phyloP scores from a whole-genome alignment of 306 rosid genomes.

The Senna siamea region DNA sequence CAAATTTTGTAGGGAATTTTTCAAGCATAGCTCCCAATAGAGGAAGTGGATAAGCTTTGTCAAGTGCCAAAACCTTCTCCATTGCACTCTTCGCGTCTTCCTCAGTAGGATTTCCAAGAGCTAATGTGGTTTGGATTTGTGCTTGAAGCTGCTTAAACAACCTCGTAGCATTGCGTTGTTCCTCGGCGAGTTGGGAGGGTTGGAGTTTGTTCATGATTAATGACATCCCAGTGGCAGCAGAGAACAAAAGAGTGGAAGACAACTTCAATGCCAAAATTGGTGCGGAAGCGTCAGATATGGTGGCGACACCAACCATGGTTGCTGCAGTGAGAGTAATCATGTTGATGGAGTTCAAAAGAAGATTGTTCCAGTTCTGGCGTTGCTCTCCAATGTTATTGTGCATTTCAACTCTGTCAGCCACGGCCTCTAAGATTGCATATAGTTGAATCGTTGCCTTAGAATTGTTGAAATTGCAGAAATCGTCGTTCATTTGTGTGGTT shows the following conservation, averaged over 20 bases:
- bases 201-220: conserved; percentile 59
- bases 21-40: conserved; percentile 66
- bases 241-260: conserved; percentile 49
- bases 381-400: conserved; percentile 59
- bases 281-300: neutral
- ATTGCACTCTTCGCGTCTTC: conserved; percentile 44
- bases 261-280: conserved; percentile 41
- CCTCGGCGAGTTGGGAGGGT: conserved; percentile 73
- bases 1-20: conserved; percentile 51
- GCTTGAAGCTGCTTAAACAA: conserved; percentile 52
- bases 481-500: neutral
- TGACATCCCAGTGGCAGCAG: conserved; percentile 62
- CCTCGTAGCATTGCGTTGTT: conserved; percentile 59
- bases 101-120: conserved; percentile 36
- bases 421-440: conserved; percentile 55
- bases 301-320: conserved; percentile 46
- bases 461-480: neutral
- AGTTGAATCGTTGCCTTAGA: conserved; percentile 40
- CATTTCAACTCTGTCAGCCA: conserved; percentile 61
- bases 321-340: conserved; percentile 73
- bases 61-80: conserved; percentile 56
- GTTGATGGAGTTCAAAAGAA: conserved; percentile 59
- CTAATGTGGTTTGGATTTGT: conserved; percentile 44
- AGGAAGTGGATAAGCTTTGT: conserved; percentile 71
- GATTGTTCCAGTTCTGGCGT: conserved; percentile 68